Conservation (phyloP, 169 alveolate species). For the Eimeria praecox region DNA sequence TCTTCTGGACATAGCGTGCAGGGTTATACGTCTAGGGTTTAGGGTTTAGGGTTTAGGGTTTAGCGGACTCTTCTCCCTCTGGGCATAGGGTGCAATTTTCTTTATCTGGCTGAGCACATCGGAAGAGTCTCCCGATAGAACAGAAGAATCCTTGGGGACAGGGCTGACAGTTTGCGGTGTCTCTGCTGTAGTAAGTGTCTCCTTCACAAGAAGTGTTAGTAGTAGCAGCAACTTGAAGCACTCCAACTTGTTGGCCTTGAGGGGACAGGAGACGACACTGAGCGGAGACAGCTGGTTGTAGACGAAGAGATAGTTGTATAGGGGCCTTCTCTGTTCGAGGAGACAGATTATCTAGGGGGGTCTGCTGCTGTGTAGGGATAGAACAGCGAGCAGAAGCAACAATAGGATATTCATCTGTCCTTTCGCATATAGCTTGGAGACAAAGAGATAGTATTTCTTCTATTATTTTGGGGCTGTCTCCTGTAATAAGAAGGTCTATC, state of each 20-base stretch:
- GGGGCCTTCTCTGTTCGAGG: neutral
- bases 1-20: too few relatives aligned
- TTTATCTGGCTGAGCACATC: neutral
- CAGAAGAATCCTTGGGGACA: constrained; percentile 52
- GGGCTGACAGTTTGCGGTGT: neutral
- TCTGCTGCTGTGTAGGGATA: neutral
- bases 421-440: neutral
- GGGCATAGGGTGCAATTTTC: constrained; percentile 26
- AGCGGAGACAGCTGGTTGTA: constrained; percentile 23
- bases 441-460: neutral
- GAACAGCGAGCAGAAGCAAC: constrained; percentile 1
- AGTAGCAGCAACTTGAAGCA: constrained; percentile 6
- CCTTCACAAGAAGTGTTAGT: neutral
- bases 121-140: constrained; percentile 7
- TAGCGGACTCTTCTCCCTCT: constrained; percentile 2
- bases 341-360: too few relatives aligned
- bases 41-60: neutral
- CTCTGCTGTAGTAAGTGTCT: constrained; percentile 33
- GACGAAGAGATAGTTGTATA: neutral
- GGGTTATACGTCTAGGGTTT: neutral
- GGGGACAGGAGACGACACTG: neutral
- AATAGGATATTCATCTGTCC: constrained; percentile 30
- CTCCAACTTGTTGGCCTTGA: neutral
- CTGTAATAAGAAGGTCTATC: neutral
- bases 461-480: neutral